phyloP scores from a whole-genome alignment of 768 basidiomycete species.

The Pulveroboletus sp. region DNA sequence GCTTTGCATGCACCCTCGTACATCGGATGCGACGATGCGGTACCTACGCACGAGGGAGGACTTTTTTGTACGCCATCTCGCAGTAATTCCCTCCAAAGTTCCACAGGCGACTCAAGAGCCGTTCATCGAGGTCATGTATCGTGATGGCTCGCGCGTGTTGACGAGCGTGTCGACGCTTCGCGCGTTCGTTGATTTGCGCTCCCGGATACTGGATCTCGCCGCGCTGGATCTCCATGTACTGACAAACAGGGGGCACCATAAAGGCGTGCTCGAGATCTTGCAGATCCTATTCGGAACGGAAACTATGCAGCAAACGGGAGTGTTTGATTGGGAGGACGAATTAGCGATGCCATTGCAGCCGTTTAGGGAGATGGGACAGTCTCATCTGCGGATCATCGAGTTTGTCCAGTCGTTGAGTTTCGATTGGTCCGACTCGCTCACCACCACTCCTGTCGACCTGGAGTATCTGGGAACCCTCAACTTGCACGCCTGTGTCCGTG shows the following conservation, averaged over 20 bases:
- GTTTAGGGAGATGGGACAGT: slow-evolving; percentile 76
- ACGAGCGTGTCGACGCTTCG: slow-evolving; percentile 68
- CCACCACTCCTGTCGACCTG: slow-evolving; percentile 54
- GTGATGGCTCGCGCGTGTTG: slow-evolving; percentile 64
- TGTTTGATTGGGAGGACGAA: slow-evolving; percentile 39
- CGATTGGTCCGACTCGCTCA: slow-evolving; percentile 80
- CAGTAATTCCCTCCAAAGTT: slow-evolving; percentile 64
- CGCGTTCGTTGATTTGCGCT: slow-evolving; percentile 78
- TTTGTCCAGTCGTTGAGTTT: slow-evolving; percentile 84
- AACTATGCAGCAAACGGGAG: slow-evolving; percentile 40
- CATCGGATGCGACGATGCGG: slow-evolving; percentile 76
- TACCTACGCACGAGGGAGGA: slow-evolving; percentile 87
- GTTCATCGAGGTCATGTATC: slow-evolving; percentile 58
- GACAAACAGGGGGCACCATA: slow-evolving; percentile 72
- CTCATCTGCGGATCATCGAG: slow-evolving; percentile 83
- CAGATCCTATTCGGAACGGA: slow-evolving; percentile 79
- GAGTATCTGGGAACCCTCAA: slow-evolving; percentile 66
- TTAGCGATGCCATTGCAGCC: slow-evolving; percentile 40
- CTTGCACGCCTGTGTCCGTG: slow-evolving; percentile 65
- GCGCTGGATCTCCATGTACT: slow-evolving; percentile 88
- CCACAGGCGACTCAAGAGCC: slow-evolving; percentile 50
- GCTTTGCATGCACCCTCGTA: slow-evolving; percentile 82
- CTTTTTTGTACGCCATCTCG: slow-evolving; percentile 86
- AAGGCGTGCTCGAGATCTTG: slow-evolving; percentile 70
- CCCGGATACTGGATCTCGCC: slow-evolving; percentile 80